Evolutionary conservation across 192 early-diverging fungal genomes (phyloP), one percentile per base, ranked within the genome.

Genomic region (Umbelopsis sp.): DNA sequence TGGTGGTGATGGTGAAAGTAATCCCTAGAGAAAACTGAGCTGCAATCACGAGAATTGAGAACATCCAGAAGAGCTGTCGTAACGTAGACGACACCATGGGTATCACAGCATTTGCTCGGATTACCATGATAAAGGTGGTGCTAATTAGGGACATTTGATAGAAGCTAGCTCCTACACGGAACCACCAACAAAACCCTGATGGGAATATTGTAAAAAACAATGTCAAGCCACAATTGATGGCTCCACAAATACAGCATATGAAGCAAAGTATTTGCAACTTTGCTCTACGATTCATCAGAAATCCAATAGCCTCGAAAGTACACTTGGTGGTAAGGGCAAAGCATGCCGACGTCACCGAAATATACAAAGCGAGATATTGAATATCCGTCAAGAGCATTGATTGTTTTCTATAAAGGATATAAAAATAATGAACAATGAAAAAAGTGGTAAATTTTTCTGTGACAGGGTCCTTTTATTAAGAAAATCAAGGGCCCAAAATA

Each of bases 261-360:
- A 61, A 61, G 55, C 55, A 61, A 33, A 61, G 27, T 16, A 61
- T 61, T 25, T 61, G 55, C 30, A 61, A 12, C 18, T 37, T 37
- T 61, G 55, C 55, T 35, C 30, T 37, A 35, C 55, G 11, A 7
- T 35, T 30, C 16, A 61, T 61, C 0, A 61, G 16, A 35, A 61
- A 61, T 8, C 55, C 55, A 16, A 61, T 33, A 12, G 55, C 11
- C 18, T 61, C 27, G 27, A 61, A 61, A 13, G 55, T 61, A n/a
- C 30, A n/a, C 5, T 4, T 33, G 27, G 3, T 18, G 27, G 25
- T 16, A 35, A 61, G 30, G 4, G 55, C 55, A 61, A 61, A 61
- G 27, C 25, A 37, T 35, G 55, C 55, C 13, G 27, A 23, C 30
- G 30, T 27, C 27, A 61, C 27, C 10, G 55, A 11, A 35, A 61